Evolutionary conservation across 2,329 filamentous ascomycete genomes (phyloP).

Genomic region (Penicillium olsonii): DNA sequence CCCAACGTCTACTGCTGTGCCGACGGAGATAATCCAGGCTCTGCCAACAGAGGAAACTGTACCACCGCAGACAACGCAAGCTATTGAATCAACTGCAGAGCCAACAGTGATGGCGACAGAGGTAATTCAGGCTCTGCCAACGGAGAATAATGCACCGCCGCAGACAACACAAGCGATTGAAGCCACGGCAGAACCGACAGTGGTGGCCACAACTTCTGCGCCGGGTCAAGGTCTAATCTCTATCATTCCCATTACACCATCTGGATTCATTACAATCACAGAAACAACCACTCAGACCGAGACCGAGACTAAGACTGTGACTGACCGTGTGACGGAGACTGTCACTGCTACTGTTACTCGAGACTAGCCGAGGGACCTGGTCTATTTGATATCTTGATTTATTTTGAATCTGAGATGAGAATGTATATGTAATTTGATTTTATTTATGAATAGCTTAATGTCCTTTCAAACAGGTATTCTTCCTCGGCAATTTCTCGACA

Average conservation of each 20-base stretch:
- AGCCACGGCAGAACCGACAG: not conserved
- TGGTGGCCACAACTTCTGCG: not conserved
- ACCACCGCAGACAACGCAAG: not conserved
- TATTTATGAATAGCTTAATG: too few relatives aligned
- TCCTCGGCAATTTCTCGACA: too few relatives aligned
- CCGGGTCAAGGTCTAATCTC: conserved; percentile 1
- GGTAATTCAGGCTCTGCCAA: too few relatives aligned
- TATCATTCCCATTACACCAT: conserved; percentile 16
- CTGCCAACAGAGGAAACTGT: not conserved
- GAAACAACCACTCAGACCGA: conserved; percentile 9
- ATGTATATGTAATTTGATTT: too few relatives aligned
- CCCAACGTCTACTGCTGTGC: not conserved
- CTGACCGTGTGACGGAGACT: conserved; percentile 13
- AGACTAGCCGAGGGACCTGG: not conserved
- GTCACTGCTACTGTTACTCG: conserved; percentile 9
- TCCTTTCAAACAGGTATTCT: too few relatives aligned
- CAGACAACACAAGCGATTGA: too few relatives aligned
- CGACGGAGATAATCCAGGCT: not conserved
- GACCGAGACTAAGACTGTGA: conserved; percentile 19
- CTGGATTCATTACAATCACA: conserved; percentile 16
- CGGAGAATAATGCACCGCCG: too few relatives aligned
- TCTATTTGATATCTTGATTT: too few relatives aligned
- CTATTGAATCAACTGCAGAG: not conserved
- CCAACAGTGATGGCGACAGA: too few relatives aligned
- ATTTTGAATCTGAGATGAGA: too few relatives aligned